Base-by-base conservation (phyloP, 257 asterid genomes). In the Gentiana dahurica region DNA sequence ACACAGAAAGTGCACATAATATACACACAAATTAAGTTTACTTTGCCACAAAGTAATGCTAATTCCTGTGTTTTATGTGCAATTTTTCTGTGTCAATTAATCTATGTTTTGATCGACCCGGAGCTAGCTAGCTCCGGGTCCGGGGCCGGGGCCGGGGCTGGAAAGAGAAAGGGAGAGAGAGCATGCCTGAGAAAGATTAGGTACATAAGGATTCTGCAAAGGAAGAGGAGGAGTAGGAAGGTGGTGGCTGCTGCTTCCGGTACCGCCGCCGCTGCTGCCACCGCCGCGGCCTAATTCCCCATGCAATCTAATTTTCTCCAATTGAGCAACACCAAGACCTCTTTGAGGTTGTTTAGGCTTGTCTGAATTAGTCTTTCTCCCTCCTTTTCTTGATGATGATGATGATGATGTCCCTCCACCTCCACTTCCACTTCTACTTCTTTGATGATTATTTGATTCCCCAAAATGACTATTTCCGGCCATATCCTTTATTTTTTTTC, bases 271-370 rank as follows among this genome's bases (percentile, higher is more conserved):
- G 24, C 24, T 24, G 24, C 24, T 24, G 24, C 24, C 1, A 24
- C 24, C 24, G 32, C 39, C 60, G 34, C 80, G 65, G 4, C 92
- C 88, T 61, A 81, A 78, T 78, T 89, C 88, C 65, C 75, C 77
- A 49, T 86, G 87, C 67, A 89, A 64, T 76, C 97, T 86, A 70
- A 89, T 89, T 72, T 86, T 89, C 72, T 89, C 97, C 68, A 89
- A 80, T 70, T 89, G 95, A 3, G 97, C 95, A 73, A 86, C 95
- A 36, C 97, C 95, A 46, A 89, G 89, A 2, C 95, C 97, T 66
- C 95, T 78, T 49, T 89, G 97, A 2, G 97, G 97, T 56, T 86
- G 95, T 32, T 89, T 89, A 0, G 87, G 92, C 81, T 86, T 89
- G 48, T 88, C 95, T 0, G 93, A 79, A 58, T 71, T 53, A 49